Evolutionary conservation across 805 yeast species (phyloP).

Genomic region (Monosporozyma servazzii): DNA sequence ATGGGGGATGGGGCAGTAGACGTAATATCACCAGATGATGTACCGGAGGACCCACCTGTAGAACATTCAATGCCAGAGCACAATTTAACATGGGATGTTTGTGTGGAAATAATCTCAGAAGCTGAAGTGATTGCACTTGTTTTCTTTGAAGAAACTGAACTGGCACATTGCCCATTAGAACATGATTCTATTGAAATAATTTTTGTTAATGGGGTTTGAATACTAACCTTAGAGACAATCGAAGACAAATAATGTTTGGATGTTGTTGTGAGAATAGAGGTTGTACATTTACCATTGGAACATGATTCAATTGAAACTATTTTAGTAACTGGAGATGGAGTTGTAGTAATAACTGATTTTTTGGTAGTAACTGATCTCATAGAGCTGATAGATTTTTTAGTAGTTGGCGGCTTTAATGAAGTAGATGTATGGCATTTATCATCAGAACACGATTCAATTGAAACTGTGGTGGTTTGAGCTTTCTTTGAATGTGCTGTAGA

Average conservation of each 20-base stretch:
- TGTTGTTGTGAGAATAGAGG: neutral
- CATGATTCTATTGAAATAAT: constrained; percentile 4
- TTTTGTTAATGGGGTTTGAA: neutral
- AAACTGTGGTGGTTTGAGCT: neutral
- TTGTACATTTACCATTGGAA: constrained; percentile 1
- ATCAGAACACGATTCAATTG: constrained; percentile 8
- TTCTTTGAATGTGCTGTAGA: neutral
- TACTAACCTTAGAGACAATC: too few relatives aligned
- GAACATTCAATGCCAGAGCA: constrained; percentile 6
- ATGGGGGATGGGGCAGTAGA: neutral
- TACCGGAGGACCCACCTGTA: neutral
- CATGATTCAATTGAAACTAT: constrained; percentile 4
- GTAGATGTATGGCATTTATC: constrained; percentile 1
- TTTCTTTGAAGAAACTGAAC: neutral
- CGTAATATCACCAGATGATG: neutral
- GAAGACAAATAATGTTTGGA: neutral
- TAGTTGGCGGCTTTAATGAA: neutral
- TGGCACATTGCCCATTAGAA: constrained; percentile 1
- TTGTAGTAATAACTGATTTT: neutral
- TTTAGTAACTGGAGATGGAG: neutral
- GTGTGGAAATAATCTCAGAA: too few relatives aligned
- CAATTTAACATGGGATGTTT: constrained; percentile 1
- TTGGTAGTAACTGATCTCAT: neutral
- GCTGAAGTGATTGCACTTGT: too few relatives aligned
- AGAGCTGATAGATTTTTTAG: neutral